Percentiles rank a stretch among this genome's conserved stretches.
Conservation (phyloP, 306 rosid species). For the Fragaria vesca region DNA sequence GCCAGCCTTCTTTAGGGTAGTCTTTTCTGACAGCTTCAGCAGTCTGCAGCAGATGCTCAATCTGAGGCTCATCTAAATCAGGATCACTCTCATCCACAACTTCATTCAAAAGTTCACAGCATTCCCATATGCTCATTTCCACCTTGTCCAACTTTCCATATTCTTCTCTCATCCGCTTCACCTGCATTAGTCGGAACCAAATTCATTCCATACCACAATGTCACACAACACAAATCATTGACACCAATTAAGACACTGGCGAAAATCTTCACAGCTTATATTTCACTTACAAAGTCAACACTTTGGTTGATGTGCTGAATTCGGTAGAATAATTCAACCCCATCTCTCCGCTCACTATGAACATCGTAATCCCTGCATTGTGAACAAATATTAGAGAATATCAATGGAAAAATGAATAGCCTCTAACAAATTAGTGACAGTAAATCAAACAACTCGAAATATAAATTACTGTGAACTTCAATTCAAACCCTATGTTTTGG, state of each 20-base stretch:
- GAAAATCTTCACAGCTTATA: background rate
- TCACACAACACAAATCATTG: background rate
- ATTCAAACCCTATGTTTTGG: background rate
- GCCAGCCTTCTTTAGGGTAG: conserved; percentile 29
- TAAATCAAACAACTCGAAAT: background rate
- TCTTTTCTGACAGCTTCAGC: conserved; percentile 34
- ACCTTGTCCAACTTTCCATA: conserved; percentile 24
- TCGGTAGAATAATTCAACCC: conserved; percentile 61
- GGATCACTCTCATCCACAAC: conserved; percentile 33
- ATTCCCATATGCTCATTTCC: conserved; percentile 34
- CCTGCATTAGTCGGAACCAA: conserved; percentile 2
- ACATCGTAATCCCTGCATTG: conserved; percentile 33
- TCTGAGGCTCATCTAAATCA: conserved; percentile 34
- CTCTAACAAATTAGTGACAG: background rate
- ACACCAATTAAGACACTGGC: background rate
- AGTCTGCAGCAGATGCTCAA: conserved; percentile 32
- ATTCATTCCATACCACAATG: background rate
- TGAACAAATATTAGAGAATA: background rate
- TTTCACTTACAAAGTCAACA: conserved; percentile 53
- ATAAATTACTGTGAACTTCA: background rate
- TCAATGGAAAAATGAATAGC: background rate
- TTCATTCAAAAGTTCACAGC: conserved; percentile 30
- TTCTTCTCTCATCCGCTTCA: conserved; percentile 26
- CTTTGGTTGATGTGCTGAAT: conserved; percentile 67
- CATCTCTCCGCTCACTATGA: conserved; percentile 51